A percentile compares a stretch with the other conserved stretches of the same genome.
phyloP scores from a whole-genome alignment of 2,329 filamentous ascomycete species.

The Ampelomyces quisqualis region DNA sequence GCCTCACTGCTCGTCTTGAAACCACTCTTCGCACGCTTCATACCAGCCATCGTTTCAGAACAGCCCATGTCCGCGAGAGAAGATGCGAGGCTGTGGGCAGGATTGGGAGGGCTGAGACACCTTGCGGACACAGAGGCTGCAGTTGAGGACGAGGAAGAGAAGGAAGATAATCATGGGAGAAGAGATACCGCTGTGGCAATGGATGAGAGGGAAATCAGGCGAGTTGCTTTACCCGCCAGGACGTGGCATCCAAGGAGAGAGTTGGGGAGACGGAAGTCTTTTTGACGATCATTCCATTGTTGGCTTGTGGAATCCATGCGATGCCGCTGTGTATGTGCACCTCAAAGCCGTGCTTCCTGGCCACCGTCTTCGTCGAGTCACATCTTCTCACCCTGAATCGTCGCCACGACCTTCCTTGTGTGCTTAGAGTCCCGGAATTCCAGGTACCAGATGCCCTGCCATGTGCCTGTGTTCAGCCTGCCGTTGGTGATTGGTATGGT shows the following conservation, averaged over 20 bases:
- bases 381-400: conserved; percentile 82
- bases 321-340: too few species aligned
- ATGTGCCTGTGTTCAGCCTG: conserved; percentile 67
- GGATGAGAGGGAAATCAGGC: not conserved
- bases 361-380: conserved; percentile 28
- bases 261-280: too few species aligned
- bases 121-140: conserved; percentile 4
- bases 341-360: too few species aligned
- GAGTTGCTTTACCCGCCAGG: too few species aligned
- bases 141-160: conserved; percentile 8
- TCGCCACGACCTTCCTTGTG: conserved; percentile 80
- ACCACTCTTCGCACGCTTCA: conserved; percentile 41
- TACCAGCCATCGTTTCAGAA: conserved; percentile 34
- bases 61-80: conserved; percentile 18
- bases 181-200: conserved; percentile 12
- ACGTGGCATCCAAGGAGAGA: too few species aligned
- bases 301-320: too few species aligned
- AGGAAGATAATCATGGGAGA: conserved; percentile 1
- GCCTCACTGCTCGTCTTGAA: conserved; percentile 49
- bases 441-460: conserved; percentile 93
- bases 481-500: conserved; percentile 90
- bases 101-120: conserved; percentile 15
- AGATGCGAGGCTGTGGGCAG: conserved; percentile 12
- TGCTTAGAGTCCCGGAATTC: conserved; percentile 82
- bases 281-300: too few species aligned